Percentiles rank a stretch among this genome's conserved stretches.
These are phyloP conservation scores for Petrea volubilis DNA, from an alignment of 257 asterid species.

Conservation along the genomic window DNA sequence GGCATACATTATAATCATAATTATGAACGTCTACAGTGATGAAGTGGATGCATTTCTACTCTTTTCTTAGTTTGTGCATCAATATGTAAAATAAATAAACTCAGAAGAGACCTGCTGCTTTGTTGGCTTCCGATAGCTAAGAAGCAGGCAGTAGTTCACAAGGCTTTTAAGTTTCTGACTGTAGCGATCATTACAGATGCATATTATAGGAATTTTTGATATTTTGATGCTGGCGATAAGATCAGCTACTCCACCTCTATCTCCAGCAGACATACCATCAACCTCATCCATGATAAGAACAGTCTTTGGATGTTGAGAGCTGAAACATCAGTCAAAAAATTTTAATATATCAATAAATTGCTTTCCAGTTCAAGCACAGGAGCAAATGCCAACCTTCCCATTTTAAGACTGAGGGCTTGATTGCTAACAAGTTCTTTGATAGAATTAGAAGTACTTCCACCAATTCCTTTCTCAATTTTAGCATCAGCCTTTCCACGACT, in stretches of 20 bases:
- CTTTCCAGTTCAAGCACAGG: constrained; percentile 12
- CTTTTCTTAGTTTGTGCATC: constrained; percentile 11
- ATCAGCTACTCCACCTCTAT: constrained; percentile 99
- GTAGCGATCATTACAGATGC: constrained; percentile 96
- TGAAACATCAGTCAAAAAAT: constrained; percentile 40
- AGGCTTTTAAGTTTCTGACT: constrained; percentile 99
- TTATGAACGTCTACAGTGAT: constrained; percentile 1
- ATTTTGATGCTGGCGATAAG: constrained; percentile 92
- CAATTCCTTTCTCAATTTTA: constrained; percentile 87
- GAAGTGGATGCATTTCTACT: constrained; percentile 7
- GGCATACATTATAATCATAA: constrained; percentile 7
- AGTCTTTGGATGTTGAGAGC: constrained; percentile 67
- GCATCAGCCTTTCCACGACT: constrained; percentile 98
- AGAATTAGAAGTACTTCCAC: constrained; percentile 94
- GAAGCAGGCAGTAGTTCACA: constrained; percentile 83
- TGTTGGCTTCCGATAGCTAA: constrained; percentile 87
- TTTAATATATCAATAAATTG: constrained; percentile 8
- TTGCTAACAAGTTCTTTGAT: constrained; percentile 89
- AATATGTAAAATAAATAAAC: constrained; percentile 3
- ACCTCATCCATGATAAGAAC: constrained; percentile 99
- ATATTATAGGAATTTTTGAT: constrained; percentile 92
- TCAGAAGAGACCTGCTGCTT: constrained; percentile 84
- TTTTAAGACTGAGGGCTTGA: constrained; percentile 57
- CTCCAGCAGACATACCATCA: constrained; percentile 99
- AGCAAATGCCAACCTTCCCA: constrained; percentile 62